Evolutionary conservation across 1,139 yeast genomes (phyloP).

Genomic region (Chernovozyma aurita): DNA sequence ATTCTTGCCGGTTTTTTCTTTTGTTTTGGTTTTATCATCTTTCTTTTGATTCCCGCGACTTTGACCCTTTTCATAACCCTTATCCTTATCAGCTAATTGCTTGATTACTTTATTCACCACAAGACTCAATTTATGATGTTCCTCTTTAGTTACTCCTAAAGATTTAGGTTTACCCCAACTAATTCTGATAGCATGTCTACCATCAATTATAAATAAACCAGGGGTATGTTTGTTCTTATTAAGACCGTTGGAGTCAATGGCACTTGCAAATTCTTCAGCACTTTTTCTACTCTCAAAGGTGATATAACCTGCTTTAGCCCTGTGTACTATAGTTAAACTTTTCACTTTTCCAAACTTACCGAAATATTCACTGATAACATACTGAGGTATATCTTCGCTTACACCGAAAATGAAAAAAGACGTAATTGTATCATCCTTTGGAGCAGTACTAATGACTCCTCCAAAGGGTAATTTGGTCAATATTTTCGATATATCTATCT

Average conservation of each 20-base stretch:
- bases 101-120: conserved; percentile 58
- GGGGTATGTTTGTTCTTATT: conserved; percentile 27
- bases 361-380: conserved; percentile 48
- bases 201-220: conserved; percentile 30
- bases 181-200: conserved; percentile 48
- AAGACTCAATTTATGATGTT: conserved; percentile 47
- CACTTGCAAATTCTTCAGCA: conserved; percentile 53
- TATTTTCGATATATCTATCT: conserved; percentile 44
- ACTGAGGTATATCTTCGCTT: conserved; percentile 62
- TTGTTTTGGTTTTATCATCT: conserved; percentile 5
- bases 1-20: conserved; percentile 2
- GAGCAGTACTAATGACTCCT: conserved; percentile 43
- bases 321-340: conserved; percentile 50
- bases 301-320: conserved; percentile 64
- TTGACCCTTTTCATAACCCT: conserved; percentile 5
- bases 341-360: conserved; percentile 42
- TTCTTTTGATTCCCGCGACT: conserved; percentile 2
- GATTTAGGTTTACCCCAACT: conserved; percentile 62
- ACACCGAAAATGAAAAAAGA: conserved; percentile 75
- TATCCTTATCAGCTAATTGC: conserved; percentile 45
- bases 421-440: conserved; percentile 36
- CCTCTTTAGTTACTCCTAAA: conserved; percentile 44
- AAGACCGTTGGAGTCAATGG: conserved; percentile 25
- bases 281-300: conserved; percentile 43
- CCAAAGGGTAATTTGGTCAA: conserved; percentile 58